Percentiles rank a stretch among this genome's conserved stretches.
Conservation (phyloP, 176 grass and related monocot species). For the Echinochloa phyllopogon region DNA sequence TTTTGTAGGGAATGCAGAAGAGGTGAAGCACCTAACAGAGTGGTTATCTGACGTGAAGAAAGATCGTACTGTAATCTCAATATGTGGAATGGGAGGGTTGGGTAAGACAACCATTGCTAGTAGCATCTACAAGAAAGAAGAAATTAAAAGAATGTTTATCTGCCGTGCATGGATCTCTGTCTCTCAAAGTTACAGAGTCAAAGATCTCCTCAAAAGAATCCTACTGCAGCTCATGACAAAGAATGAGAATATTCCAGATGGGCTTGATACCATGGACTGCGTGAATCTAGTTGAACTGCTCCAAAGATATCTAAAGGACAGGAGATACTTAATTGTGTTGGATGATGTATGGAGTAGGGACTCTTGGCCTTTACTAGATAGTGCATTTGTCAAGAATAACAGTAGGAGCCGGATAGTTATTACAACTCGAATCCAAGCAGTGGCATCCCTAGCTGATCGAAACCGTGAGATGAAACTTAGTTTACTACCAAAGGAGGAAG, state of each 20-base stretch:
- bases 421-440: slow-evolving; percentile 48
- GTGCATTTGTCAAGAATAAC: slow-evolving; percentile 42
- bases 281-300: slow-evolving; percentile 34
- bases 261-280: slow-evolving; percentile 38
- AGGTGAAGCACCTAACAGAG: slow-evolving; percentile 31
- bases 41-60: slow-evolving; percentile 34
- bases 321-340: slow-evolving; percentile 51
- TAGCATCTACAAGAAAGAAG: slow-evolving; percentile 45
- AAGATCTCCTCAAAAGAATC: slow-evolving; percentile 54
- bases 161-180: slow-evolving; percentile 51
- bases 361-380: slow-evolving; percentile 43
- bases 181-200: slow-evolving; percentile 44
- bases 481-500: slow-evolving; percentile 41
- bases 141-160: slow-evolving; percentile 45
- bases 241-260: slow-evolving; percentile 21
- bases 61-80: slow-evolving; percentile 42
- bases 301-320: slow-evolving; percentile 35
- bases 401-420: slow-evolving; percentile 37
- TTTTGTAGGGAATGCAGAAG: slow-evolving; percentile 50
- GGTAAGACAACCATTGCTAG: slow-evolving; percentile 55
- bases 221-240: slow-evolving; percentile 36
- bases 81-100: slow-evolving; percentile 59
- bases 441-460: slow-evolving; percentile 36
- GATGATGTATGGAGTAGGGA: slow-evolving; percentile 60
- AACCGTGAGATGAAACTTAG: slow-evolving; percentile 35